Base-by-base conservation (phyloP, 139 green algal genomes). In the Tetradesmus lagerheimii region DNA sequence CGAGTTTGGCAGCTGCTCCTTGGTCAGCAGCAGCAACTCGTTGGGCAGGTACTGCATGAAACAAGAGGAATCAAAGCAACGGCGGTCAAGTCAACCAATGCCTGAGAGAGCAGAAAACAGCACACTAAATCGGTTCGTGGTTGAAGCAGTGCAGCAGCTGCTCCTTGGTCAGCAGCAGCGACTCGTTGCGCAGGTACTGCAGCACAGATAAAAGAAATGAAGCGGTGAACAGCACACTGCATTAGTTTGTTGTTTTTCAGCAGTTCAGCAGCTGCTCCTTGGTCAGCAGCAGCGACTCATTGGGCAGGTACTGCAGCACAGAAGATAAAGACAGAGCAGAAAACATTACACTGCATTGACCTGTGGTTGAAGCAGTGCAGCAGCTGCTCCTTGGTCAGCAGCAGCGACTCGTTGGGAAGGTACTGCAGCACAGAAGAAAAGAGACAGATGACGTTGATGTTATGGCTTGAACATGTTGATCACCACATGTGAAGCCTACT, bases 361-460 rank as follows among this genome's bases (percentile, higher is more conserved):
- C n/a, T n/a, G n/a, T n/a, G n/a, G n/a, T n/a, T n/a, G n/a, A n/a
- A n/a, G n/a, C n/a, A n/a, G 62, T 74, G 6, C 64, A 37, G 64
- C 64, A 37, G 20, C 27, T 76, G 97, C 89, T 99, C 94, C 92
- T 94, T 97, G 2, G 98, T 99, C 91, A 97, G 96, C 87, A 99
- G 95, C 90, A 99, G 91, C 93, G 99, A 99, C 91, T 99, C 98
- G 88, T 97, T 99, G 45, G 98, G 98, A 79, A 99, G 96, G 96
- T 99, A 99, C 96, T 99, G 98, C 83, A 88, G 37, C 20, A 57
- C n/a, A 0, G 18, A 76, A 4, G 14, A 23, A 0, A 34, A n/a
- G 27, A 20, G 62, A 35, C 50, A 23, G 50, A 6, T 62, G 77
- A n/a, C n/a, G n/a, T n/a, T n/a, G n/a, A n/a, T n/a, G n/a, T n/a